A percentile compares a stretch with the other conserved stretches of the same genome.
Evolutionary conservation across 2,329 filamentous ascomycete genomes (phyloP).

Genomic region (Allantophomopsis lycopodina): DNA sequence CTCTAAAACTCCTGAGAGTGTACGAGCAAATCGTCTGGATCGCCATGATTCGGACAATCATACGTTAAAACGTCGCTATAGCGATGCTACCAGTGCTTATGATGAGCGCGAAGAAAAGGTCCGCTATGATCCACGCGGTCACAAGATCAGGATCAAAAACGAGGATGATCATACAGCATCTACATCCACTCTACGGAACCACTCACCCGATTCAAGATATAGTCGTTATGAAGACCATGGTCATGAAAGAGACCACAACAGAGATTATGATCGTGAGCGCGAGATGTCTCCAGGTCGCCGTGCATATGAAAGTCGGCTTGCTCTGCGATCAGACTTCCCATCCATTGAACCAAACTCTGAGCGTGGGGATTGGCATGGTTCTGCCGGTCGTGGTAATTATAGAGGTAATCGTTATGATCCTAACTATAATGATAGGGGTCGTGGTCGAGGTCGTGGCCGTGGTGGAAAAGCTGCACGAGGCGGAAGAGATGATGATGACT

Average conservation of each 20-base stretch:
- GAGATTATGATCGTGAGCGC: slow-evolving; percentile 11
- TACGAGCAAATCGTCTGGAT: too few species aligned
- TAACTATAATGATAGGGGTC: slow-evolving; percentile 13
- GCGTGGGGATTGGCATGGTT: slow-evolving; percentile 1
- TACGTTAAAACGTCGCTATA: too few species aligned
- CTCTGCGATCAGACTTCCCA: too few species aligned
- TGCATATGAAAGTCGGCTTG: slow-evolving; percentile 9
- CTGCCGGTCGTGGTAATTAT: slow-evolving; percentile 7
- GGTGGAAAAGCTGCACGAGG: slow-evolving; percentile 2
- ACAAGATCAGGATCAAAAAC: too few species aligned
- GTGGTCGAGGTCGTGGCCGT: slow-evolving; percentile 11
- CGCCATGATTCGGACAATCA: too few species aligned
- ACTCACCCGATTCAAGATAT: slow-evolving; percentile 6
- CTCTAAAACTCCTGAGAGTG: too few species aligned
- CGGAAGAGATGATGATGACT: slow-evolving; percentile 6
- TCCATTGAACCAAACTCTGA: slow-evolving; percentile 5
- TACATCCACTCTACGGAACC: not conserved
- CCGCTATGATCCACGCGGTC: too few species aligned
- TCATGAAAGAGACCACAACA: slow-evolving; percentile 1
- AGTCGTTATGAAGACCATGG: slow-evolving; percentile 8
- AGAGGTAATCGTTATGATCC: slow-evolving; percentile 14
- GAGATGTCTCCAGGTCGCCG: slow-evolving; percentile 11
- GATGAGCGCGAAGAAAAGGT: too few species aligned
- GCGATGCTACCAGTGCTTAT: too few species aligned
- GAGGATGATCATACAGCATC: too few species aligned